Evolutionary conservation across 352 stramenopile species (phyloP).

Genomic region (Pythium myriotylum): DNA sequence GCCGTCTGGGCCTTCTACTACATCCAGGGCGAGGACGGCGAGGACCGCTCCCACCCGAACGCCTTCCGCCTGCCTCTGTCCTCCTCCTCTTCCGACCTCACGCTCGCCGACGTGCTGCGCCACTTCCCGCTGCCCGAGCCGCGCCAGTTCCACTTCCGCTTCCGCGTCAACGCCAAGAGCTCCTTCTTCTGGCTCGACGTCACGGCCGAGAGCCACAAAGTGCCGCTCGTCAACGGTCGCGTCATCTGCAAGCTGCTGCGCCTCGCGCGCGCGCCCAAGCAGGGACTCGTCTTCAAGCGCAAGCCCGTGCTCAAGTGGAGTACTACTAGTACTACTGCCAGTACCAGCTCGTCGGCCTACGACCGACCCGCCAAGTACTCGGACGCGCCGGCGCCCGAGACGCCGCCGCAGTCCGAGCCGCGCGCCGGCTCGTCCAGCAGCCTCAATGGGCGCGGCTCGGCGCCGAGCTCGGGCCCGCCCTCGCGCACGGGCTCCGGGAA

Average conservation of each 20-base stretch:
- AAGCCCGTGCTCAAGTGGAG: conserved; percentile 75
- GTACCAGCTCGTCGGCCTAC: too few species aligned
- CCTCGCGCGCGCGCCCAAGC: conserved; percentile 54
- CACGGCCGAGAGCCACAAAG: conserved; percentile 49
- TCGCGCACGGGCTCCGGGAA: conserved; percentile 43
- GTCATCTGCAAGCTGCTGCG: conserved; percentile 86
- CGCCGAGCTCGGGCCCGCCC: conserved; percentile 22
- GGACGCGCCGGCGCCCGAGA: conserved; percentile 34
- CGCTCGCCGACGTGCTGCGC: conserved; percentile 66
- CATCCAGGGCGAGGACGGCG: conserved; percentile 84
- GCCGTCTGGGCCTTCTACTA: conserved; percentile 89
- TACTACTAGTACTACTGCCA: too few species aligned
- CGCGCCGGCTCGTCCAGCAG: conserved; percentile 10
- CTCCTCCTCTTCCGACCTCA: conserved; percentile 47
- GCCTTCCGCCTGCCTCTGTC: conserved; percentile 50
- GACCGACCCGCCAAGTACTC: conserved; percentile 72
- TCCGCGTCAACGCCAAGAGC: conserved; percentile 71
- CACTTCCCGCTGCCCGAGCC: conserved; percentile 61
- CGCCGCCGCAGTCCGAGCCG: conserved; percentile 8
- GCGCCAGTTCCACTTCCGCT: conserved; percentile 78
- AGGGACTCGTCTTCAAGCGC: conserved; percentile 70
- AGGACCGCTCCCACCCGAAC: conserved; percentile 83
- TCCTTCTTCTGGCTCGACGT: conserved; percentile 87
- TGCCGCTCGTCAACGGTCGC: conserved; percentile 74
- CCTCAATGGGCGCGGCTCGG: conserved; percentile 3